These are phyloP conservation scores for Lentinula boryana DNA, from an alignment of 768 basidiomycete species.

Conservation along the genomic window DNA sequence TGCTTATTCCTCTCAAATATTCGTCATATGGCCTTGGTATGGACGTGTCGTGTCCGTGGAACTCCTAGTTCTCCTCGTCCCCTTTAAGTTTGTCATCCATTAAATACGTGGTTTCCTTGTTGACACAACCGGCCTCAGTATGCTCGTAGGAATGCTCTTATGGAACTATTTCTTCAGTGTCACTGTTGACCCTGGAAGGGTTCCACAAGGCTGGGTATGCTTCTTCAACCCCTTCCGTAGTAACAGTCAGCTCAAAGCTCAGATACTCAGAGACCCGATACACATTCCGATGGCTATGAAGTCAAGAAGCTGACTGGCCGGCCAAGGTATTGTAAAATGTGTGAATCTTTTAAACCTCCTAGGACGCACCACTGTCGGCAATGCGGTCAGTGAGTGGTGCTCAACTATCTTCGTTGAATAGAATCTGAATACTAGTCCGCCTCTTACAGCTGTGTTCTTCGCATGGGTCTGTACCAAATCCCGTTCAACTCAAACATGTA, in stretches of 20 bases:
- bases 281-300: constrained; percentile 69
- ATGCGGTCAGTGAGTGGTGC: constrained; percentile 63
- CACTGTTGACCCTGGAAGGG: constrained; percentile 75
- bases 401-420: neutral
- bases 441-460: constrained; percentile 63
- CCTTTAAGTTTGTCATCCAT: constrained; percentile 75
- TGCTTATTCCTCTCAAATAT: constrained; percentile 64
- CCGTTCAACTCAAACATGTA: neutral
- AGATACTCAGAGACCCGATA: constrained; percentile 62
- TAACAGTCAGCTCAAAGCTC: neutral
- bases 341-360: constrained; percentile 81
- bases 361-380: constrained; percentile 89
- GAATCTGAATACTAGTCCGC: constrained; percentile 5
- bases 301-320: constrained; percentile 83
- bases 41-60: constrained; percentile 68
- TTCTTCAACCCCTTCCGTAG: neutral
- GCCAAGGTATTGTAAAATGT: constrained; percentile 84
- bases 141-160: constrained; percentile 68
- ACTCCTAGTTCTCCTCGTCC: constrained; percentile 68
- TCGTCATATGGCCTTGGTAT: constrained; percentile 87
- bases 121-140: constrained; percentile 33
- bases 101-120: neutral
- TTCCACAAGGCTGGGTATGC: constrained; percentile 75
- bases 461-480: constrained; percentile 63
- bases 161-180: constrained; percentile 90